A percentile compares a stretch with the other conserved stretches of the same genome.
phyloP scores from a whole-genome alignment of 2,329 filamentous ascomycete genomes.

The Botryotinia globosa region DNA sequence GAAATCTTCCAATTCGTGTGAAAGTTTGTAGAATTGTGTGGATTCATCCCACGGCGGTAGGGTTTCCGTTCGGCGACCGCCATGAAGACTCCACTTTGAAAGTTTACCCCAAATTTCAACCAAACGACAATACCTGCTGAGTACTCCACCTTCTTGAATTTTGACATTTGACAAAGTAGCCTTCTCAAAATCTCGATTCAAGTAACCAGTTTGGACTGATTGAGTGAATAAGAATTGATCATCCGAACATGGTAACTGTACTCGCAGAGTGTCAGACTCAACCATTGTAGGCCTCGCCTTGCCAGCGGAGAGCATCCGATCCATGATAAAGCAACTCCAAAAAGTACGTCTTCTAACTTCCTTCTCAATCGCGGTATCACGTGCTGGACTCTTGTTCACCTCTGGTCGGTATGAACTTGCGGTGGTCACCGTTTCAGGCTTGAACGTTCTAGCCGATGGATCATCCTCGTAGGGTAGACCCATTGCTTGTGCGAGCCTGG shows the following conservation, averaged over 20 bases:
- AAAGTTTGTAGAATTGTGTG: constrained; percentile 54
- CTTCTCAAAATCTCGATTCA: constrained; percentile 44
- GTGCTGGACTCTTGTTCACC: constrained; percentile 23
- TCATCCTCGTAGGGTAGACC: constrained; percentile 57
- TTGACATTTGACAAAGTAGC: constrained; percentile 40
- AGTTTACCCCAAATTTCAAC: constrained; percentile 60
- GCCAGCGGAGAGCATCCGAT: constrained; percentile 65
- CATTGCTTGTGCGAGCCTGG: constrained; percentile 56
- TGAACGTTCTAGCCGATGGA: constrained; percentile 32
- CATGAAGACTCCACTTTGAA: constrained; percentile 52
- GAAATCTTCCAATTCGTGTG: constrained; percentile 51
- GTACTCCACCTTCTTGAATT: constrained; percentile 34
- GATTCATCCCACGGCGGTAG: constrained; percentile 58
- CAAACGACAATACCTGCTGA: constrained; percentile 54
- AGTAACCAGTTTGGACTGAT: constrained; percentile 53
- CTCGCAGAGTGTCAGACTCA: constrained; percentile 55
- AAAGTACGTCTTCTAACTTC: constrained; percentile 68
- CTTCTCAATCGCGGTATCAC: constrained; percentile 51
- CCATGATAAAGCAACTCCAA: constrained; percentile 72
- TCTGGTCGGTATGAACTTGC: constrained; percentile 30
- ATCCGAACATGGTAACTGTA: constrained; percentile 67
- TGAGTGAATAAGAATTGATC: constrained; percentile 61
- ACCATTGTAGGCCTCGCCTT: constrained; percentile 60
- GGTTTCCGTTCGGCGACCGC: constrained; percentile 49
- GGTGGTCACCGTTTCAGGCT: constrained; percentile 35